Conservation (phyloP, 106 monocot species). For the Cymbidium sinense region DNA sequence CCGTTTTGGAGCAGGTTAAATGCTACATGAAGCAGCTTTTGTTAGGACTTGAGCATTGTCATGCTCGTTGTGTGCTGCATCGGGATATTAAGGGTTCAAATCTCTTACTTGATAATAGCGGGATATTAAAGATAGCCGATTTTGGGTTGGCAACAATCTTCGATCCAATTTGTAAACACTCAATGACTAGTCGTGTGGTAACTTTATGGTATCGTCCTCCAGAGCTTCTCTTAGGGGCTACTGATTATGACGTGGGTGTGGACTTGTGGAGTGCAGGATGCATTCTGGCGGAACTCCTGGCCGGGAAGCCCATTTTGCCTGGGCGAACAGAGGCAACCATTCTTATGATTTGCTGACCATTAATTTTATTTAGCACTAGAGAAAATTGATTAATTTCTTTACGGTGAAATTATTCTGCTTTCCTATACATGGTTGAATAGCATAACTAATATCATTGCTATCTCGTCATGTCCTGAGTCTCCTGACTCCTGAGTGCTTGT, state of each 20-base stretch:
- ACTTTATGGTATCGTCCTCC: slow-evolving; percentile 4
- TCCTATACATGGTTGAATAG: background rate
- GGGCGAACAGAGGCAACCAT: slow-evolving; percentile 7
- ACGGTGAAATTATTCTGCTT: background rate
- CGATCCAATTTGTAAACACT: slow-evolving; percentile 6
- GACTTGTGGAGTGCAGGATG: slow-evolving; percentile 5
- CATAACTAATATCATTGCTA: background rate
- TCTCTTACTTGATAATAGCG: background rate
- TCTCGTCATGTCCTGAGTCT: background rate
- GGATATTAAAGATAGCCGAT: slow-evolving; percentile 7
- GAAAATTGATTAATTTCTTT: background rate
- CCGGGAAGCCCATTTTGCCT: slow-evolving; percentile 8
- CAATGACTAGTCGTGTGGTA: slow-evolving; percentile 5
- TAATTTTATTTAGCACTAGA: background rate
- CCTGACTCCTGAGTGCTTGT: background rate
- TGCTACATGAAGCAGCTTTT: slow-evolving; percentile 7
- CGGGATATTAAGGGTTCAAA: slow-evolving; percentile 8
- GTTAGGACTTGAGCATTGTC: slow-evolving; percentile 3
- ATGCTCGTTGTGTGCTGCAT: background rate
- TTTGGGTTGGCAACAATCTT: slow-evolving; percentile 4
- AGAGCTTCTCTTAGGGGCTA: slow-evolving; percentile 9
- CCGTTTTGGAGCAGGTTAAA: slow-evolving; percentile 5
- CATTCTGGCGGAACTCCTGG: slow-evolving; percentile 5
- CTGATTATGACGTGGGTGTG: slow-evolving; percentile 9
- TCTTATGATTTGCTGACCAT: background rate